These are phyloP conservation scores for Solanum sejunctum DNA, from an alignment of 257 asterid genomes.

Conservation along the genomic window DNA sequence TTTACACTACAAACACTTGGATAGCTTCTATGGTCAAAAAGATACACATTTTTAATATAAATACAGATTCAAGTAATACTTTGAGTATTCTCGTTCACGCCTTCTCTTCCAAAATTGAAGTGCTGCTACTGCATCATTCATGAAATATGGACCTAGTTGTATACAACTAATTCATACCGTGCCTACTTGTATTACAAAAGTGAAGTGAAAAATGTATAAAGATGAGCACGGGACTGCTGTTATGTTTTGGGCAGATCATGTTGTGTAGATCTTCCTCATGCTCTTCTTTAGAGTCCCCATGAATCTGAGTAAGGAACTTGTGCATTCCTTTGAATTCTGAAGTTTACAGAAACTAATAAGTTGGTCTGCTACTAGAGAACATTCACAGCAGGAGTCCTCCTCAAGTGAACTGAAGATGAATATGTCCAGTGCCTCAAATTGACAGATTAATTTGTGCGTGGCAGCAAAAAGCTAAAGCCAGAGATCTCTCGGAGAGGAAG, in stretches of 20 bases:
- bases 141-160: background rate
- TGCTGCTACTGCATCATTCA: background rate
- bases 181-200: background rate
- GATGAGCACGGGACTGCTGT: background rate
- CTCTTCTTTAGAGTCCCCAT: slow-evolving; percentile 28
- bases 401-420: background rate
- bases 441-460: slow-evolving; percentile 14
- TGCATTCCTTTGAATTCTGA: background rate
- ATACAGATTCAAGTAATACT: background rate
- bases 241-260: background rate
- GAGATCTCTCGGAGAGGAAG: slow-evolving; percentile 69
- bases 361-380: background rate
- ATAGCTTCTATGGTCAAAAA: background rate
- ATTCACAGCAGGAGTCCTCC: background rate
- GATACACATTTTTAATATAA: background rate
- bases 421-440: background rate
- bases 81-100: background rate
- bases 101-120: background rate
- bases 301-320: background rate
- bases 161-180: background rate
- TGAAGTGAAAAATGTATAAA: background rate
- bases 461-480: slow-evolving; percentile 86
- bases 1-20: background rate
- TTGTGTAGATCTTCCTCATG: background rate
- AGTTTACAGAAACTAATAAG: background rate